Evolutionary conservation across 768 basidiomycete genomes (phyloP).

Genomic region (Clavulina sp.): DNA sequence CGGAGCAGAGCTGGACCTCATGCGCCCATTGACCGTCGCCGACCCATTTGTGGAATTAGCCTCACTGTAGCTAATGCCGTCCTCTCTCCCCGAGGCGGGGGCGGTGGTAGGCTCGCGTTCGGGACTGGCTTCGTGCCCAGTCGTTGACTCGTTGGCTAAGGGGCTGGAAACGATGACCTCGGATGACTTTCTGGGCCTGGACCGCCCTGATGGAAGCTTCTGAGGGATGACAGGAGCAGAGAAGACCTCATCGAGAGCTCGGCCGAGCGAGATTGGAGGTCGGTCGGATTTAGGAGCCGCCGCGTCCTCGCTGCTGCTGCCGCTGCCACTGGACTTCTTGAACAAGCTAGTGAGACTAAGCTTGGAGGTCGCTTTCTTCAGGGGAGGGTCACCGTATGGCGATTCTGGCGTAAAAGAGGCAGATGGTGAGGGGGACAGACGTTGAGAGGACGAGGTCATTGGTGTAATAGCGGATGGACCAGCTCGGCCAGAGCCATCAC

Average conservation of each 20-base stretch:
- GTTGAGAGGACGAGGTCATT: too few species aligned
- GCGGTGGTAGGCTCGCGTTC: too few species aligned
- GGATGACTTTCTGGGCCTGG: background rate
- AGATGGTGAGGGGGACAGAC: background rate
- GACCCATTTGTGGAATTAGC: too few species aligned
- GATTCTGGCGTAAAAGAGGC: background rate
- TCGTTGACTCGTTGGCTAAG: background rate
- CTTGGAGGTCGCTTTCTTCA: too few species aligned
- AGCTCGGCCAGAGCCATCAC: constrained; percentile 36
- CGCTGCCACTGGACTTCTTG: background rate
- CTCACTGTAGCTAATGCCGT: too few species aligned
- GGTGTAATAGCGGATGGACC: background rate
- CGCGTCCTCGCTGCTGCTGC: background rate
- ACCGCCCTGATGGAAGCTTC: background rate
- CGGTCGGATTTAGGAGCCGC: too few species aligned
- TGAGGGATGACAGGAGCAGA: background rate
- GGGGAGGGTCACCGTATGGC: too few species aligned
- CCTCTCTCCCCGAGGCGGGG: too few species aligned
- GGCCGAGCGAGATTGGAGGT: background rate
- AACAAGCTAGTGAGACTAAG: too few species aligned
- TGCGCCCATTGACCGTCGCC: too few species aligned
- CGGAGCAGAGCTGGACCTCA: too few species aligned
- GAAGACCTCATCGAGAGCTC: background rate
- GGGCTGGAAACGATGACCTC: background rate
- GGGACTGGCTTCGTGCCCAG: too few species aligned